Evolutionary conservation across 495 filamentous ascomycete species (phyloP).

Genomic region (Chaetomium tenue): DNA sequence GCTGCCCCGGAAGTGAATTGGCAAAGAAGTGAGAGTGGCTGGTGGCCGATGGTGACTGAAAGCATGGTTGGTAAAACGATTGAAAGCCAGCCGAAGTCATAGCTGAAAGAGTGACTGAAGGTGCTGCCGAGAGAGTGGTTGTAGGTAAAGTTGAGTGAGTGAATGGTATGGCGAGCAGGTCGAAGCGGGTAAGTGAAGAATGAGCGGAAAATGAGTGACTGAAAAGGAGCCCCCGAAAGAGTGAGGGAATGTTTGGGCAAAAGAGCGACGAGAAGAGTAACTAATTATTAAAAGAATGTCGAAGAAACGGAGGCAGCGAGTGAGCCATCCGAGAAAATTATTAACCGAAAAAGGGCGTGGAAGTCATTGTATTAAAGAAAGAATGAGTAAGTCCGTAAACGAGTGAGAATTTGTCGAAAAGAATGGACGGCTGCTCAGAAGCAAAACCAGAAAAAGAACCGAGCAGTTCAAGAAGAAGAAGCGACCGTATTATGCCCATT

Average conservation of each 20-base stretch:
- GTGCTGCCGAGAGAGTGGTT: neutral
- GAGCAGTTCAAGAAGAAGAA: neutral
- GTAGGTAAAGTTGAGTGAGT: neutral
- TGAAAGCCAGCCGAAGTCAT: neutral
- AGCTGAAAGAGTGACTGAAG: neutral
- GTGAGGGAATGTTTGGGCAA: too few relatives aligned
- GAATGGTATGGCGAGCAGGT: neutral
- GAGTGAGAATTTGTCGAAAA: neutral
- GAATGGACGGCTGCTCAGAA: neutral
- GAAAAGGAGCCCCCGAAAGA: too few relatives aligned
- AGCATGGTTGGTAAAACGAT: neutral
- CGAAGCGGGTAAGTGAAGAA: neutral
- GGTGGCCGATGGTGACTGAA: too few relatives aligned
- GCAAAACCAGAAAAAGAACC: neutral
- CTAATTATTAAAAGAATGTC: neutral
- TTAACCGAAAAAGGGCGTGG: neutral
- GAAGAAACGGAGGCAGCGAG: neutral
- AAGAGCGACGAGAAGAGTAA: too few relatives aligned
- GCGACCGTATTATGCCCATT: neutral
- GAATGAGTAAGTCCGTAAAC: neutral
- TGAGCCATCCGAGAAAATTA: neutral
- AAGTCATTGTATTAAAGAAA: neutral
- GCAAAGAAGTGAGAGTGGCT: too few relatives aligned
- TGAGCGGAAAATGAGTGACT: neutral
- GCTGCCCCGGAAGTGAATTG: too few relatives aligned